These are phyloP conservation scores for Ophioceras dolichostomum DNA, from an alignment of 2,329 filamentous ascomycete species.

Conservation along the genomic window DNA sequence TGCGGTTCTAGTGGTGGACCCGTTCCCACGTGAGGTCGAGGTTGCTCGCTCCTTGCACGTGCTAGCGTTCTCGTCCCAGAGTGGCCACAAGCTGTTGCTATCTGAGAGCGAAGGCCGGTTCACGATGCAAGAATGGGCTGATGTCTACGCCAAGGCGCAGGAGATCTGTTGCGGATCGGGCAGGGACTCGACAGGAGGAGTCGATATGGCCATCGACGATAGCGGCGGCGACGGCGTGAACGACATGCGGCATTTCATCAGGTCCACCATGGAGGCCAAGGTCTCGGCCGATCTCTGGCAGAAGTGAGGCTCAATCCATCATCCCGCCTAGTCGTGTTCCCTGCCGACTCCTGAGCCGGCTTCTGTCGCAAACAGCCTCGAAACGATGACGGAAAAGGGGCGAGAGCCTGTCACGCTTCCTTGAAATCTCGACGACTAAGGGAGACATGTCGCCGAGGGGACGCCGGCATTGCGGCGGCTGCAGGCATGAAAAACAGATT, in stretches of 20 bases:
- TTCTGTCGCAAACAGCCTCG: not conserved
- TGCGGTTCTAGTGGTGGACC: slow-evolving; percentile 43
- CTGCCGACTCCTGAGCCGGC: not conserved
- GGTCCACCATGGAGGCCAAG: slow-evolving; percentile 46
- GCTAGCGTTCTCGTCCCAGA: slow-evolving; percentile 64
- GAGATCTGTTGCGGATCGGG: slow-evolving; percentile 46
- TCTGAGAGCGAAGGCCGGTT: slow-evolving; percentile 77
- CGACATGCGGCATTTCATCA: slow-evolving; percentile 46
- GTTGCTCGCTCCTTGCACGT: slow-evolving; percentile 63
- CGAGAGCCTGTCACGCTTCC: no score
- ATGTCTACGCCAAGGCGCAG: slow-evolving; percentile 52
- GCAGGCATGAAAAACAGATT: no score
- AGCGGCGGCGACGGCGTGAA: slow-evolving; percentile 31
- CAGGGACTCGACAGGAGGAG: not conserved
- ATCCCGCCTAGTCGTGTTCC: not conserved
- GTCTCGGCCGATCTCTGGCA: slow-evolving; percentile 43
- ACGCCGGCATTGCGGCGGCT: no score
- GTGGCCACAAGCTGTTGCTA: slow-evolving; percentile 52
- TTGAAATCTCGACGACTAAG: no score
- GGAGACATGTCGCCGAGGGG: no score
- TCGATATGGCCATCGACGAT: slow-evolving; percentile 19
- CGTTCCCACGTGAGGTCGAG: slow-evolving; percentile 49
- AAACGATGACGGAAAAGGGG: no score
- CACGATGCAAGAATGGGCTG: slow-evolving; percentile 62
- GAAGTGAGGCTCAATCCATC: slow-evolving; percentile 21